Base-by-base conservation (phyloP, 2,329 filamentous ascomycete species). In the Cladosporium colombiae region DNA sequence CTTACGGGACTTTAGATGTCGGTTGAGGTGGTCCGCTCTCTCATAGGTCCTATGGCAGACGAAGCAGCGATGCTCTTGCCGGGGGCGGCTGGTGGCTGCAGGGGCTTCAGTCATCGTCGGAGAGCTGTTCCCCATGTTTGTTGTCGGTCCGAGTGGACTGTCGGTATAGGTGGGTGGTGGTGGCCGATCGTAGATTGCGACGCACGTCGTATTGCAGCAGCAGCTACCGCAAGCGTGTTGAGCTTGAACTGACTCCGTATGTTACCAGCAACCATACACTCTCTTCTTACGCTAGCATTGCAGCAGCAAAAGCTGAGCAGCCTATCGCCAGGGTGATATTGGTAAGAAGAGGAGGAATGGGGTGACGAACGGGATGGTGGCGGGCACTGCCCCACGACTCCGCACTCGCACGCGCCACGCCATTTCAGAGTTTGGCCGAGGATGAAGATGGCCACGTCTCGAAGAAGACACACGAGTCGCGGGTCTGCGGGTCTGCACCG, bases 21-120 rank as follows among this genome's bases (percentile, higher is more conserved):
- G 66, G 25, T 65, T 68, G 1, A 73, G 66, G 49, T 74, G 71
- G 40, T 74, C 72, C 18, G 67, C 66, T 14, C 72, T 55, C 65
- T 74, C 71, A 62, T 74, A 73, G 1, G 69, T 69, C 35, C 71
- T 57, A 40, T 56, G 62, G 62, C 72, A 73, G 13, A 71, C 65
- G 56, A 69, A 71, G 63, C 71, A 73, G n/a, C 65, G 37, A 52
- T 73, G 70, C 2, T 55, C 52, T 33, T 55, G 52, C 70, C 64
- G 53, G 67, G 37, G 27, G 29, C 59, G 33, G 14, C 23, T 53
- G 27, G 27, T 13, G 50, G 59, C 49, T 8, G 59, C 44, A 49
- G 40, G 37, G 6, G 23, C 23, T 44, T 59, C 37, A 23, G 31
- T 37, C n/a, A 21, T 57, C 55, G 56, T 57, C 55, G 56, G 56